These are phyloP conservation scores for Tolypocladium tropicale DNA, from an alignment of 2,329 filamentous ascomycete species.

Conservation along the genomic window DNA sequence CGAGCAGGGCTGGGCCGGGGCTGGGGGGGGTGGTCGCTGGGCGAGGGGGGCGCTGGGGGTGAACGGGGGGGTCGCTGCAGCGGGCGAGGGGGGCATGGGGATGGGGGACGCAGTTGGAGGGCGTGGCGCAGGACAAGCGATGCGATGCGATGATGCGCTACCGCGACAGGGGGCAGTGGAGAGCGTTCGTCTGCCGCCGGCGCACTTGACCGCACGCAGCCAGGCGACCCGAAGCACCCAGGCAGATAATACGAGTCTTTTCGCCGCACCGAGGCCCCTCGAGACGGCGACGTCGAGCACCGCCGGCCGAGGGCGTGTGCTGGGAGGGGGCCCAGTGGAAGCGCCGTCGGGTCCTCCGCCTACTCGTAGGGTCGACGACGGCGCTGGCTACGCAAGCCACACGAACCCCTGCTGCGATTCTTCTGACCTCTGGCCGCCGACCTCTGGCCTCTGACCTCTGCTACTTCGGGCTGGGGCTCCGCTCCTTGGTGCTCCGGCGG, in stretches of 20 bases:
- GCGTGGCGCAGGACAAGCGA: slow-evolving; percentile 1
- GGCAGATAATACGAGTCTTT: not conserved
- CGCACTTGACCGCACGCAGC: not conserved
- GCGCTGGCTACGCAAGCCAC: not conserved
- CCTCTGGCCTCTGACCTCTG: not conserved
- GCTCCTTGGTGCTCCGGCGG: not conserved
- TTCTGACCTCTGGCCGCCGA: not conserved
- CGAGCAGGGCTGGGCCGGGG: too few relatives aligned
- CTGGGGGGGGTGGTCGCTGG: too few relatives aligned
- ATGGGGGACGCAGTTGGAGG: not conserved
- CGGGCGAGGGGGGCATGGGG: not conserved
- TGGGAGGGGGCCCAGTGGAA: not conserved
- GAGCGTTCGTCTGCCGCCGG: not conserved
- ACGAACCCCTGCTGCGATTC: slow-evolving; percentile 5
- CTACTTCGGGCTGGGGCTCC: not conserved
- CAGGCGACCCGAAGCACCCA: not conserved
- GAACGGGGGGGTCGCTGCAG: not conserved
- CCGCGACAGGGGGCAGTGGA: not conserved
- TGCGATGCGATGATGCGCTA: slow-evolving; percentile 1
- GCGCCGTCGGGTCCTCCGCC: not conserved
- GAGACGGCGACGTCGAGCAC: not conserved
- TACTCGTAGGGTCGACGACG: not conserved
- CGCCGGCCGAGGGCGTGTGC: not conserved
- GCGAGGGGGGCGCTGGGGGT: too few relatives aligned
- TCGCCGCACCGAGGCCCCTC: not conserved